Conservation (phyloP, 495 filamentous ascomycete species). For the Sabuloglossum arenarium region DNA sequence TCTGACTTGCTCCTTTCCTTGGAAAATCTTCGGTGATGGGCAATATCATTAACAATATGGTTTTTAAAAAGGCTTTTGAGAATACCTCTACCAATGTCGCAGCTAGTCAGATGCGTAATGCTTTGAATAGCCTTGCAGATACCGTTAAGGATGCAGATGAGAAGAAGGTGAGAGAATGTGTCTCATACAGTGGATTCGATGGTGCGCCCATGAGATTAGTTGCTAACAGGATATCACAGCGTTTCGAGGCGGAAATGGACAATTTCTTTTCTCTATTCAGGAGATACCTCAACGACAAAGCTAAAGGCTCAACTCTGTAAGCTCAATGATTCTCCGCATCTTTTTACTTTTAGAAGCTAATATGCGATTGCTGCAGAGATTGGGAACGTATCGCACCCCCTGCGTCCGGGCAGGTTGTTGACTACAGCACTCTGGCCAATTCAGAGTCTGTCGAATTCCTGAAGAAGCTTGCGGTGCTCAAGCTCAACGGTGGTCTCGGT, state of each 20-base stretch:
- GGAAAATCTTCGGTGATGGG: no score
- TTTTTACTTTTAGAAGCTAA: not conserved
- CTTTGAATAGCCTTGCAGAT: conserved; percentile 78
- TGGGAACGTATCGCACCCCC: conserved; percentile 94
- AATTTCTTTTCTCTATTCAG: conserved; percentile 99
- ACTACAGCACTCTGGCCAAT: conserved; percentile 72
- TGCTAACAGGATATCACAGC: conserved; percentile 13
- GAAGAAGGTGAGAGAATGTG: conserved; percentile 45
- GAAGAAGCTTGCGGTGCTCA: conserved; percentile 93
- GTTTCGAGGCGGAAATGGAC: conserved; percentile 98
- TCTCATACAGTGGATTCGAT: not conserved
- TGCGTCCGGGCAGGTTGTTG: conserved; percentile 73
- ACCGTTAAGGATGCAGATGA: conserved; percentile 59
- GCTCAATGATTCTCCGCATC: conserved; percentile 10
- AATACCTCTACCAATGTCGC: conserved; percentile 97
- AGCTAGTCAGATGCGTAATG: conserved; percentile 97
- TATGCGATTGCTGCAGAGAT: conserved; percentile 26
- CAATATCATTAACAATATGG: not conserved
- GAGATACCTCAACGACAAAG: conserved; percentile 94
- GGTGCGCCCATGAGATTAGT: not conserved
- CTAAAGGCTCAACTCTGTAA: conserved; percentile 77
- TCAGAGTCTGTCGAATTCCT: conserved; percentile 80
- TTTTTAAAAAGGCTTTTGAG: conserved; percentile 63
- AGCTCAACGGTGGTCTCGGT: conserved; percentile 98
- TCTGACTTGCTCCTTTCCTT: not conserved